These are phyloP conservation scores for Amanita rubescens DNA, from an alignment of 768 basidiomycete species.

Conservation along the genomic window DNA sequence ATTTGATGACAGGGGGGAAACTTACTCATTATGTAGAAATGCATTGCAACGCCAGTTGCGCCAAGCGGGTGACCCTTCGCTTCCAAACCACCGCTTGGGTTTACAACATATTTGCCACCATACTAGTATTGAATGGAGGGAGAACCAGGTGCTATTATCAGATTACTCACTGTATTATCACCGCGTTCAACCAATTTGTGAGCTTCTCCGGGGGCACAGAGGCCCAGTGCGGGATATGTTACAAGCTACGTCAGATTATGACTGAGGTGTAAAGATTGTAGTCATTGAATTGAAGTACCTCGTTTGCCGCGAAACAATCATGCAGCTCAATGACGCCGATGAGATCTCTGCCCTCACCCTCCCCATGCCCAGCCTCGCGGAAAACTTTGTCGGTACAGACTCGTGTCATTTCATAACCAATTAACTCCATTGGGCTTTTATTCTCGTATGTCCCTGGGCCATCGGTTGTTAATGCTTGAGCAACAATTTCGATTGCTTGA, in stretches of 20 bases:
- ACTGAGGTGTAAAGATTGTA: background rate
- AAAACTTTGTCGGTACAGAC: slow-evolving; percentile 63
- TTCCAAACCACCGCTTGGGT: slow-evolving; percentile 80
- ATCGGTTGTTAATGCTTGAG: slow-evolving; percentile 61
- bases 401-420: slow-evolving; percentile 77
- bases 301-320: slow-evolving; percentile 80
- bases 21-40: slow-evolving; percentile 78
- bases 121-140: slow-evolving; percentile 35
- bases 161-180: slow-evolving; percentile 65
- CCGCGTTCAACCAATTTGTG: slow-evolving; percentile 66
- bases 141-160: background rate
- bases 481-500: slow-evolving; percentile 80
- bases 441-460: slow-evolving; percentile 56
- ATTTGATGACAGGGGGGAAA: background rate
- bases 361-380: slow-evolving; percentile 57
- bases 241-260: slow-evolving; percentile 63
- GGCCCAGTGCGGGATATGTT: slow-evolving; percentile 73
- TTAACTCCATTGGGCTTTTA: slow-evolving; percentile 67
- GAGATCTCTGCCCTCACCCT: slow-evolving; percentile 57
- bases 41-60: slow-evolving; percentile 80
- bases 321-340: slow-evolving; percentile 85
- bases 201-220: slow-evolving; percentile 60
- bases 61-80: slow-evolving; percentile 87
- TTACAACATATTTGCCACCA: slow-evolving; percentile 79
- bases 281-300: slow-evolving; percentile 35